A percentile compares a stretch with the other conserved stretches of the same genome.
phyloP scores from a whole-genome alignment of 169 alveolate genomes.

The Plasmodium blacklocki region DNA sequence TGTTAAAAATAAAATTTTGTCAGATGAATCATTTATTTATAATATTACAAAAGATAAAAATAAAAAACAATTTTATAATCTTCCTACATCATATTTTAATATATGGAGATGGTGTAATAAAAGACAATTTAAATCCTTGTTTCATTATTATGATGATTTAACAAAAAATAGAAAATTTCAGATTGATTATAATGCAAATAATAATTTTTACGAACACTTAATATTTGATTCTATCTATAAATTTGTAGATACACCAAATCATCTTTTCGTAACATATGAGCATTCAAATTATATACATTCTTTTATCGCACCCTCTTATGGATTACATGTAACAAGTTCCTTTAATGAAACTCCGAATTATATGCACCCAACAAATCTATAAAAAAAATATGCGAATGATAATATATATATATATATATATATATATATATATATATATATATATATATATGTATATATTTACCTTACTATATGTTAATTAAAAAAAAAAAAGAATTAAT shows the following conservation, averaged over 20 bases:
- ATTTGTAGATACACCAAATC: conserved; percentile 54
- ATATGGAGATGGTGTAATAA: conserved; percentile 78
- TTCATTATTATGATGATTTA: conserved; percentile 45
- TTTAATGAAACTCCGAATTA: conserved; percentile 39
- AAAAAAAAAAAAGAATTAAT: too few relatives aligned
- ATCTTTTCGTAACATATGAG: conserved; percentile 52
- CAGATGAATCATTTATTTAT: conserved; percentile 74
- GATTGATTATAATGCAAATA: background rate
- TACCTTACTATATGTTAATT: too few relatives aligned
- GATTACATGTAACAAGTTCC: conserved; percentile 37
- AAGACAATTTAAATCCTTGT: conserved; percentile 66
- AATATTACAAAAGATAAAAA: conserved; percentile 28
- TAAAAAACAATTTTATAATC: conserved; percentile 17
- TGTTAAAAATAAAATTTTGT: conserved; percentile 38
- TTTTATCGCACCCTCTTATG: conserved; percentile 33
- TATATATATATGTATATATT: background rate
- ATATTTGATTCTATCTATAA: conserved; percentile 46
- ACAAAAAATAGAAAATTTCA: background rate
- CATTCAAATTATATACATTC: conserved; percentile 52
- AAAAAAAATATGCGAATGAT: background rate
- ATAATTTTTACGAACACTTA: conserved; percentile 13
- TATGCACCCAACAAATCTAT: conserved; percentile 70
- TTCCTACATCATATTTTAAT: conserved; percentile 47
- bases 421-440: conserved; percentile 7
- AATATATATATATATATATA: background rate